These are phyloP conservation scores for Wallacemonas sp. DNA, from an alignment of 208 protist genomes.

Conservation along the genomic window DNA sequence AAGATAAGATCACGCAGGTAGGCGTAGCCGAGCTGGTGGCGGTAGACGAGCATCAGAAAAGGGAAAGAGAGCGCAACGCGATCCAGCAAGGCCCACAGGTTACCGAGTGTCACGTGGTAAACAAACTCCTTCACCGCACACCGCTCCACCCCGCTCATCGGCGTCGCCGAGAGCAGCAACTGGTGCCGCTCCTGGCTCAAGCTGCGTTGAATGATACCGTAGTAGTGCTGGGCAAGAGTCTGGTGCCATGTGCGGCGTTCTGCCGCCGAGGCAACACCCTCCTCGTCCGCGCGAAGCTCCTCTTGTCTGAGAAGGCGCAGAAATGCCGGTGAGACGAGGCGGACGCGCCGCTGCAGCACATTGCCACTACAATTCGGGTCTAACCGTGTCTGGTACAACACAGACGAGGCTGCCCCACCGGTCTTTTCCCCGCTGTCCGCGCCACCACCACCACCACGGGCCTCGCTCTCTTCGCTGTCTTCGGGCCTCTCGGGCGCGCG, in stretches of 20 bases:
- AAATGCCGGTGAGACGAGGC: conserved; percentile 46
- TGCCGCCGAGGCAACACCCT: conserved; percentile 20
- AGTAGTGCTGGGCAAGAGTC: conserved; percentile 51
- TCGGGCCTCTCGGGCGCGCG: not conserved
- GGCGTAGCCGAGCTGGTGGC: conserved; percentile 52
- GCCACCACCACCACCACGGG: too few species aligned
- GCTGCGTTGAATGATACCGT: conserved; percentile 37
- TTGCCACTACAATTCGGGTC: conserved; percentile 29
- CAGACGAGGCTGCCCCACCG: conserved; percentile 3
- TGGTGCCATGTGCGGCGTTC: conserved; percentile 63
- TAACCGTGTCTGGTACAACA: not conserved
- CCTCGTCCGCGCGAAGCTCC: conserved; percentile 21
- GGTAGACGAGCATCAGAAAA: conserved; percentile 68
- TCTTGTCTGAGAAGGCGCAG: conserved; percentile 30
- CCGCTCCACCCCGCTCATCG: conserved; percentile 38
- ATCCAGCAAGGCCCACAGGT: conserved; percentile 51
- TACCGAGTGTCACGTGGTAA: conserved; percentile 42
- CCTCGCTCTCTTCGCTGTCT: not conserved
- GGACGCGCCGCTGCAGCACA: conserved; percentile 35
- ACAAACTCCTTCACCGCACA: conserved; percentile 71
- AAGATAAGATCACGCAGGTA: conserved; percentile 66
- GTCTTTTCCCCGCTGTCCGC: too few species aligned
- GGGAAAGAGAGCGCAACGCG: conserved; percentile 54
- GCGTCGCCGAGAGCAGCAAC: not conserved
- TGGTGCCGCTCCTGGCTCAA: conserved; percentile 7